Conservation (phyloP, 2,329 filamentous ascomycete species). For the Trichoderma sp. region DNA sequence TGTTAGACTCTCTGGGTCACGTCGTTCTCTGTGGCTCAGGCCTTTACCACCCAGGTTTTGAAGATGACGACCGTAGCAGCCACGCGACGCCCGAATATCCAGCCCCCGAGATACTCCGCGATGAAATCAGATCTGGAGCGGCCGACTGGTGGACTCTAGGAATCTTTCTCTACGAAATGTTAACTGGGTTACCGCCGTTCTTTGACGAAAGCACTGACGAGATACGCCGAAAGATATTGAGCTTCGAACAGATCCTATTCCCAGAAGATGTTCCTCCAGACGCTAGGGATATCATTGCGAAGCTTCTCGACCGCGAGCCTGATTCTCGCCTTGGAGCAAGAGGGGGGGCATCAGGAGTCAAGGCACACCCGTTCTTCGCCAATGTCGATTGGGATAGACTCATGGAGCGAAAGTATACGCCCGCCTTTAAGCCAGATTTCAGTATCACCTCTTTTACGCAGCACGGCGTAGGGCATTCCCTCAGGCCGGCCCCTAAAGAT, state of each 20-base stretch:
- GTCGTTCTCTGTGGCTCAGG: constrained; percentile 89
- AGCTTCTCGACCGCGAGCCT: constrained; percentile 9
- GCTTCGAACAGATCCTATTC: background rate
- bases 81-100: constrained; percentile 83
- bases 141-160: constrained; percentile 94
- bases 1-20: constrained; percentile 86
- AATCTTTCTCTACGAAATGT: constrained; percentile 88
- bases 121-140: constrained; percentile 84
- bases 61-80: constrained; percentile 73
- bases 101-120: constrained; percentile 79
- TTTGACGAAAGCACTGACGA: constrained; percentile 58
- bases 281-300: background rate
- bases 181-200: constrained; percentile 85
- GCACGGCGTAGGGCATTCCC: background rate
- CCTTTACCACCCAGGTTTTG: constrained; percentile 86
- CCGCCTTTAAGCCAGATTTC: constrained; percentile 19
- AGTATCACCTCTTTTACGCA: background rate
- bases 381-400: constrained; percentile 19
- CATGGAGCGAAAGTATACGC: constrained; percentile 4
- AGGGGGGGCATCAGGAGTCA: constrained; percentile 11
- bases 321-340: background rate
- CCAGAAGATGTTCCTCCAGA: background rate
- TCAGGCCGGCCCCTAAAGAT: background rate
- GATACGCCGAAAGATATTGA: constrained; percentile 8
- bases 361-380: constrained; percentile 21